These are phyloP conservation scores for Mycothermus thermophilus DNA, from an alignment of 495 filamentous ascomycete species.

Conservation along the genomic window DNA sequence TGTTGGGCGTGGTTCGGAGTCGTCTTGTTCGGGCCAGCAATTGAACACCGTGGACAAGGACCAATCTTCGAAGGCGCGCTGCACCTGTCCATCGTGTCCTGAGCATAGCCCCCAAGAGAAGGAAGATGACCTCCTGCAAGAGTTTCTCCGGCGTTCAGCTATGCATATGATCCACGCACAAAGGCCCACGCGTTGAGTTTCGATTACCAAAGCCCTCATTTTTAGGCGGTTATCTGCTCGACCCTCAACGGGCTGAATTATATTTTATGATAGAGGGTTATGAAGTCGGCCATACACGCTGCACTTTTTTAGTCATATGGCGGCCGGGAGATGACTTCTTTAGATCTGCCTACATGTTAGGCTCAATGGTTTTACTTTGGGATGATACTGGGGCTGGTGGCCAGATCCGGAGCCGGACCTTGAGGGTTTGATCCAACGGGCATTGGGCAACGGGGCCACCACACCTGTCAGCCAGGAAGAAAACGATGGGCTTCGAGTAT, in stretches of 20 bases:
- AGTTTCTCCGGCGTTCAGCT: constrained; percentile 7
- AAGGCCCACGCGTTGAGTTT: not conserved
- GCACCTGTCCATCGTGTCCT: constrained; percentile 5
- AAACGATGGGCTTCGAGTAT: too few relatives aligned
- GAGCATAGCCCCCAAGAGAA: not conserved
- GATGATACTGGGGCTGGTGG: too few relatives aligned
- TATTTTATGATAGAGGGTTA: constrained; percentile 2
- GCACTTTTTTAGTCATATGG: constrained; percentile 4
- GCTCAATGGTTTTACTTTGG: too few relatives aligned
- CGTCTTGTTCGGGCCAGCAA: constrained; percentile 1
- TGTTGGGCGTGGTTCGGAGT: not conserved
- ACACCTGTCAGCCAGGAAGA: too few relatives aligned
- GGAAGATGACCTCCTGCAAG: too few relatives aligned
- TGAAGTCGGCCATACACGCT: constrained; percentile 1
- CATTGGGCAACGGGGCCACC: too few relatives aligned
- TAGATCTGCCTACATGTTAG: not conserved
- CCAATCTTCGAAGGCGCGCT: not conserved
- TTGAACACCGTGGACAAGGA: not conserved
- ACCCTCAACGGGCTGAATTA: constrained; percentile 1
- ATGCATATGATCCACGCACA: constrained; percentile 4
- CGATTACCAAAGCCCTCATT: not conserved
- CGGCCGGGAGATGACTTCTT: not conserved
- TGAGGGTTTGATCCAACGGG: too few relatives aligned
- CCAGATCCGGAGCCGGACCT: too few relatives aligned
- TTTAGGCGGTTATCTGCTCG: constrained; percentile 1